Evolutionary conservation across 768 basidiomycete genomes (phyloP), one percentile per base, ranked within the genome.

Genomic region (Pleurotus eryngii): DNA sequence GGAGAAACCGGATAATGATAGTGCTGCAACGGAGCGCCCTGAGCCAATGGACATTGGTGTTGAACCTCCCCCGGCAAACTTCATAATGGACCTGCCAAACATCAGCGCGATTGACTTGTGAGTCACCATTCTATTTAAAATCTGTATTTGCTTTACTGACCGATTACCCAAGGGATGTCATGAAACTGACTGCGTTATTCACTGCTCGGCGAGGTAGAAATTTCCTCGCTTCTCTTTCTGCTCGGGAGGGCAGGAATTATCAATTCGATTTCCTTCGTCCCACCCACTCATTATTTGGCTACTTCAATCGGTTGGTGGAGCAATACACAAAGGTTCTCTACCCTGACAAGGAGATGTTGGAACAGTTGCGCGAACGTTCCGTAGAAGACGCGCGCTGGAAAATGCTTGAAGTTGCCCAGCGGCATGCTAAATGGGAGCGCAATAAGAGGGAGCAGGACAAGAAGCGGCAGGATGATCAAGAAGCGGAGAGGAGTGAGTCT

Each of bases 241-340:
- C 85, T 22, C 84, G 87, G 39, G 97, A 99, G 75, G 93, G 92
- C 7, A 86, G 92, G 45, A 98, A 98, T 72, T 95, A 92, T 69
- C 95, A 98, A 66, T 99, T 99, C 68, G 97, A 98, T 68, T 99
- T 99, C 70, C 80, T 99, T 49, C 84, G 94, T 43, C 97, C 96
- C 8, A 93, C 87, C 1, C 96, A 98, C 69, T 97, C 96, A 5
- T 85, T 99, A 35, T 98, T 95, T 66, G 89, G 90, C 42, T 95
- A 92, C 74, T 99, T 98, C 78, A 98, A 98, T 72, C 87, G 91
- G 64, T 84, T 98, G 72, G 94, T 98, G 63, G 95, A 98, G 66
- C 94, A 96, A 70, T 98, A 99, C 74, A 84, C 85, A 59, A 95
- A 90, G 75, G 83, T 98, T 61, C 77, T 98, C 64, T 81, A 92